These are phyloP conservation scores for Cyberlindnera nakhonratchasimensis DNA, from an alignment of 805 yeast species.

Conservation along the genomic window DNA sequence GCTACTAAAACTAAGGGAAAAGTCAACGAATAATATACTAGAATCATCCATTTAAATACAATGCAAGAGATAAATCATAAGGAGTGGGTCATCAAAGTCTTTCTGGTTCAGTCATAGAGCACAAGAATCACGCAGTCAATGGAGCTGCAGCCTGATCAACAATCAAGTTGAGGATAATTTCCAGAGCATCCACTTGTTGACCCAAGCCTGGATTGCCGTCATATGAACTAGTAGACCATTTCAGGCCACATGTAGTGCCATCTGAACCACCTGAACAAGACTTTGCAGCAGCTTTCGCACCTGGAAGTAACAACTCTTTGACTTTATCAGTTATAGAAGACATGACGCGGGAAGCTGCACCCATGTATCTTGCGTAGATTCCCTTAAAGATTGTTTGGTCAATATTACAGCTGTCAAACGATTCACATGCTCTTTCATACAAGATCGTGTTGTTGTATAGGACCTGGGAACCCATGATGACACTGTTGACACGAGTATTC, in stretches of 20 bases:
- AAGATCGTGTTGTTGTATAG: constrained; percentile 45
- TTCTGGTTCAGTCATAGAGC: background rate
- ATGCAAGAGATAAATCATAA: background rate
- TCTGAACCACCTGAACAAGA: constrained; percentile 87
- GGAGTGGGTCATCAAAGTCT: background rate
- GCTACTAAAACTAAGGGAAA: background rate
- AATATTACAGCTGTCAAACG: constrained; percentile 55
- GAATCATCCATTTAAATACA: no score
- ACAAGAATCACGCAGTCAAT: background rate
- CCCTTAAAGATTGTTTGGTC: constrained; percentile 93
- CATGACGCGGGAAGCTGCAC: constrained; percentile 63
- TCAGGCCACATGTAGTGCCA: constrained; percentile 80
- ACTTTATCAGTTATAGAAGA: constrained; percentile 44
- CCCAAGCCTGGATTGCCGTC: constrained; percentile 81
- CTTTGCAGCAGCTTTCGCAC: constrained; percentile 72
- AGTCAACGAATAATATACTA: background rate
- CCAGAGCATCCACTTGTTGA: constrained; percentile 85
- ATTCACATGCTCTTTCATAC: constrained; percentile 87
- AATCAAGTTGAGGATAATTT: constrained; percentile 46
- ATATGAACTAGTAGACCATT: constrained; percentile 65
- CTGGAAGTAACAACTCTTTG: constrained; percentile 36
- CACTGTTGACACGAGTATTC: constrained; percentile 30
- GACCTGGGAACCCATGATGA: constrained; percentile 30
- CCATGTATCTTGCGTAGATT: constrained; percentile 70
- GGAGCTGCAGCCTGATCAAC: constrained; percentile 21